Base-by-base conservation (phyloP, 805 yeast species). In the Wickerhamiella spandovensis region DNA sequence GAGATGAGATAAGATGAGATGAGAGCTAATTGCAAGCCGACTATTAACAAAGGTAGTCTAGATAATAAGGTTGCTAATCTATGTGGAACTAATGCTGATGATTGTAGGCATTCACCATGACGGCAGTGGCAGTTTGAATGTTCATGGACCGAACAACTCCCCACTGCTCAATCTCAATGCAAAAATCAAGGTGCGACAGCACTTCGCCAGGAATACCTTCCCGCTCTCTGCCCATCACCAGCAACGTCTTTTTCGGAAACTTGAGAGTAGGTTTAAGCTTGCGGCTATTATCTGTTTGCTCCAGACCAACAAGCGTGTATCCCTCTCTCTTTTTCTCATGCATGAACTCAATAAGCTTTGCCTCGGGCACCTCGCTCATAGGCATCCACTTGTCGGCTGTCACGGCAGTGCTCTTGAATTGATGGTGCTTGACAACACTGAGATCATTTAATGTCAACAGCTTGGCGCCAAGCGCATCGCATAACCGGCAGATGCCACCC, bases 301-400 rank as follows among this genome's bases (percentile, higher is more conserved):
- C 97, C 38, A 89, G 71, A 0, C 97, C 97, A 53, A 90, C 81
- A 50, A 89, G 68, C 0, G 94, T 82, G 61, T 88, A 89, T 0
- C 97, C 97, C 53, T 84, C 83, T 12, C 63, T 64, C 63, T 76
- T 79, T 69, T 82, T 81, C 48, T 62, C 60, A 48, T 69, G 68
- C 76, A 90, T 73, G 59, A 69, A 90, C 1, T 64, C 65, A 1
- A 69, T 65, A 43, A 89, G 78, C 2, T 70, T 71, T 0, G 67
- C 76, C 5, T 75, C 72, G 51, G 74, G 74, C 5, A 89, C 95
- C 62, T 88, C 90, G 6, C 69, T 62, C 79, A 89, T 81, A 1
- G 97, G 97, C 92, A 88, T 84, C 97, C 97, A 90, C 51, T 75
- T 71, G 57, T 89, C 97, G 0, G 97, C 95, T 0, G 97, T 87